Base-by-base conservation (phyloP, 208 protist species). In the Leishmania mexicana region DNA sequence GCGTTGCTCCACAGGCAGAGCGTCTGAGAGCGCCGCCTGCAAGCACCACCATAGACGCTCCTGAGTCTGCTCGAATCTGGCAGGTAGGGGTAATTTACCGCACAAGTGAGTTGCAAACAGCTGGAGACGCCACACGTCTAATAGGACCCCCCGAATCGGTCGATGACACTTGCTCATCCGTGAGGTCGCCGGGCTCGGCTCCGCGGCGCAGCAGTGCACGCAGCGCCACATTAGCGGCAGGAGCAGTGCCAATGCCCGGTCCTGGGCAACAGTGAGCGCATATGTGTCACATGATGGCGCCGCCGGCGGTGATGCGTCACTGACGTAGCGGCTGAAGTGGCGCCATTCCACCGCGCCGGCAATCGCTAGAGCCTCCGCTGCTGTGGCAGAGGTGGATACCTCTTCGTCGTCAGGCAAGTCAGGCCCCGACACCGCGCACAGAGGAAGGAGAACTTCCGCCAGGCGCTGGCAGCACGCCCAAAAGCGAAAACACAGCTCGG, bases 21-120 rank as follows among this genome's bases (percentile, higher is more conserved):
- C 73, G 11, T 49, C 58, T 24, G 72, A 38, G 31, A 77, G 40
- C 31, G 60, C 62, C 1, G 81, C 76, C 3, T 57, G 42, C 58
- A 85, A 47, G 35, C 76, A 81, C 38, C 17, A n/a, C 35, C 64
- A 40, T 0, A 81, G 60, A 62, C 81, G 71, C 51, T 6, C 31
- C 1, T 81, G 71, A 7, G 60, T 42, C 31, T 70, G 53, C 31
- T 49, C 71, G 60, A 62, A 35, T 7, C 24, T 11, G 21, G 1
- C 60, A 1, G 21, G 10, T 3, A 85, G 71, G 38, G 81, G 81
- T 21, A 85, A 60, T 4, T 77, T 72, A 28, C 42, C 31, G 17
- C 76, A 78, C 68, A 73, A 60, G 35, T 68, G 24, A 28, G 35
- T 19, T 21, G 67, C 51, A 38, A 84, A 80, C 24, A 51, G 42